phyloP scores from a whole-genome alignment of 2,329 filamentous ascomycete genomes.

The Neodidymelliopsis sp. region DNA sequence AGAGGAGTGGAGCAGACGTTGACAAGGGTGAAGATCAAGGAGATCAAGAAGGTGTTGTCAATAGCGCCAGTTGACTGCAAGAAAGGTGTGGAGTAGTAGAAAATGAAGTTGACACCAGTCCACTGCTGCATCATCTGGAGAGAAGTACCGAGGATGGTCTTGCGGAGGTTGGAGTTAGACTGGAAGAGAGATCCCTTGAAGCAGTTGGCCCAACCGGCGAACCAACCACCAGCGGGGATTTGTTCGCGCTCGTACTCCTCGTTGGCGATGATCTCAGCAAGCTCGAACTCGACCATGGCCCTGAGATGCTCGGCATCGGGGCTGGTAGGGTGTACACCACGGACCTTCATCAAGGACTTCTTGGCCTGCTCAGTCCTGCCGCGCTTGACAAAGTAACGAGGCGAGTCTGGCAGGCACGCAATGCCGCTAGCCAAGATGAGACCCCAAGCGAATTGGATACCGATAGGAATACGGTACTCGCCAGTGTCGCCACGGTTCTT shows the following conservation, averaged over 20 bases:
- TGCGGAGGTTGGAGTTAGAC: constrained; percentile 50
- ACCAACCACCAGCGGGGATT: constrained; percentile 58
- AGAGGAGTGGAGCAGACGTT: constrained; percentile 77
- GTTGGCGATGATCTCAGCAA: constrained; percentile 68
- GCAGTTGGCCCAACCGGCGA: constrained; percentile 25
- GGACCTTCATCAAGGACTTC: constrained; percentile 64
- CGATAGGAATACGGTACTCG: constrained; percentile 76
- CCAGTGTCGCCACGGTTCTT: constrained; percentile 60
- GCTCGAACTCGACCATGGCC: constrained; percentile 59
- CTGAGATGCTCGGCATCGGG: constrained; percentile 9
- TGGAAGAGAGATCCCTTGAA: constrained; percentile 19
- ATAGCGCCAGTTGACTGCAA: constrained; percentile 24
- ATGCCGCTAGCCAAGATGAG: constrained; percentile 64
- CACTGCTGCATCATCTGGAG: constrained; percentile 81
- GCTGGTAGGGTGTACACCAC: constrained; percentile 50
- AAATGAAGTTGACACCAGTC: constrained; percentile 53
- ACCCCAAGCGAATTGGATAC: constrained; percentile 75
- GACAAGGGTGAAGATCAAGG: constrained; percentile 75
- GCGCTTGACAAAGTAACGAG: constrained; percentile 55
- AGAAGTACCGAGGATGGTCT: constrained; percentile 48
- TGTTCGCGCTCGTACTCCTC: constrained; percentile 74
- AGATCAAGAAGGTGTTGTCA: constrained; percentile 66
- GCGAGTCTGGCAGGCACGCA: constrained; percentile 40
- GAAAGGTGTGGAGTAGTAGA: constrained; percentile 43
- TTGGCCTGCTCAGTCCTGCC: constrained; percentile 68